phyloP scores from a whole-genome alignment of 2,329 filamentous ascomycete species.

The Emergomyces pasteurianus region DNA sequence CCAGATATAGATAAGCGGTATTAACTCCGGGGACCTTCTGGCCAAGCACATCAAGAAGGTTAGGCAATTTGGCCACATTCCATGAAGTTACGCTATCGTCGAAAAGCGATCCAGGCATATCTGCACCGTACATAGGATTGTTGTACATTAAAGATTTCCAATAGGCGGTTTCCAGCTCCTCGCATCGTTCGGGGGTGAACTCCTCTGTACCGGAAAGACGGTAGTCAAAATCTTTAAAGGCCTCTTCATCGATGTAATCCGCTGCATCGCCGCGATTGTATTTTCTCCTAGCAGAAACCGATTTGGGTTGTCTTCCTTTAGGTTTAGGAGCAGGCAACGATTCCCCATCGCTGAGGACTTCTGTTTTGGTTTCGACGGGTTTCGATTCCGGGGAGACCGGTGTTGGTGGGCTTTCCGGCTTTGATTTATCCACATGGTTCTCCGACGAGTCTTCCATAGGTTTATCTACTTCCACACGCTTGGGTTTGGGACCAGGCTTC shows the following conservation, averaged over 20 bases:
- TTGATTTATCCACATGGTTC: conserved; percentile 28
- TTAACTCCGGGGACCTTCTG: conserved; percentile 97
- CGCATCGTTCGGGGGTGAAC: conserved; percentile 81
- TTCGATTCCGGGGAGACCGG: conserved; percentile 45
- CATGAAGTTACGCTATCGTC: conserved; percentile 71
- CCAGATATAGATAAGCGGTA: conserved; percentile 91
- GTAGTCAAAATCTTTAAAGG: conserved; percentile 87
- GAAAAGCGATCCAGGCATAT: conserved; percentile 92
- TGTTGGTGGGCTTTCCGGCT: conserved; percentile 39
- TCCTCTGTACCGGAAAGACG: conserved; percentile 71
- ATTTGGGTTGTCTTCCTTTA: conserved; percentile 50
- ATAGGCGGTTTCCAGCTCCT: conserved; percentile 86
- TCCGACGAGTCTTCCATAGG: conserved; percentile 27
- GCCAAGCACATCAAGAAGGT: conserved; percentile 83
- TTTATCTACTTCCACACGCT: conserved; percentile 28
- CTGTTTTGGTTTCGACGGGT: conserved; percentile 43
- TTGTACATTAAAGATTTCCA: conserved; percentile 98
- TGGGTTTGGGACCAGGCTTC: conserved; percentile 25
- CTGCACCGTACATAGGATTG: conserved; percentile 86
- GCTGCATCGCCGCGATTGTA: conserved; percentile 69
- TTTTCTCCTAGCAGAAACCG: conserved; percentile 75
- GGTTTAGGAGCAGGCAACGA: conserved; percentile 30
- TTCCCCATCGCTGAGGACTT: conserved; percentile 37
- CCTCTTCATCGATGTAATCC: conserved; percentile 74
- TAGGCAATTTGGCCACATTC: conserved; percentile 93